A percentile compares a stretch with the other conserved stretches of the same genome.
phyloP scores from a whole-genome alignment of 2,329 filamentous ascomycete species.

The Aspergillus pseudoterreus region DNA sequence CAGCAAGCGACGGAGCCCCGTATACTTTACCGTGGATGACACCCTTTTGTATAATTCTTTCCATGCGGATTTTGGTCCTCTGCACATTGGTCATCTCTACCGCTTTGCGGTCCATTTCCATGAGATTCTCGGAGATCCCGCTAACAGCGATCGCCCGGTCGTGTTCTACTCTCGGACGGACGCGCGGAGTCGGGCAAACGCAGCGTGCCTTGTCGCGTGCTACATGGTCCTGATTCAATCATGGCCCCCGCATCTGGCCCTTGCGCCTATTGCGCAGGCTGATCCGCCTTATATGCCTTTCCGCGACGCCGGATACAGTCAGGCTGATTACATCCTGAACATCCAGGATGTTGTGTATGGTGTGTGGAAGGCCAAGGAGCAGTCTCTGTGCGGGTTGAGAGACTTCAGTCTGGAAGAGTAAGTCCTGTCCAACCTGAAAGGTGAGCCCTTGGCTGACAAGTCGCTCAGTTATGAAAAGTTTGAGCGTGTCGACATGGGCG shows the following conservation, averaged over 20 bases:
- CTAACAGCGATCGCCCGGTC: slow-evolving; percentile 83
- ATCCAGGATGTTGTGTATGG: slow-evolving; percentile 98
- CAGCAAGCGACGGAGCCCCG: slow-evolving; percentile 60
- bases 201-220: slow-evolving; percentile 89
- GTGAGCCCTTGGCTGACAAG: slow-evolving; percentile 11
- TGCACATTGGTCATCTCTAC: slow-evolving; percentile 96
- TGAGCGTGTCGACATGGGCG: slow-evolving; percentile 94
- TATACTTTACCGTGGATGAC: slow-evolving; percentile 95
- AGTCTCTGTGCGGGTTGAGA: slow-evolving; percentile 83
- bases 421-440: slow-evolving; percentile 22
- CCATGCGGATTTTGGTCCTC: slow-evolving; percentile 94
- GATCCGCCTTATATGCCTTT: slow-evolving; percentile 99
- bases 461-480: slow-evolving; percentile 75
- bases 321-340: slow-evolving; percentile 92
- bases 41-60: slow-evolving; percentile 95
- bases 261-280: slow-evolving; percentile 92
- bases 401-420: slow-evolving; percentile 92
- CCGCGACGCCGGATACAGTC: slow-evolving; percentile 95
- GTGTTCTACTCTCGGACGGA: slow-evolving; percentile 96
- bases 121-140: slow-evolving; percentile 85
- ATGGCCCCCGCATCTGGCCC: slow-evolving; percentile 92
- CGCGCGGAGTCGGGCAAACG: slow-evolving; percentile 82
- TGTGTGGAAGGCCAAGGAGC: slow-evolving; percentile 98
- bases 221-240: slow-evolving; percentile 99
- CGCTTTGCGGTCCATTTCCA: slow-evolving; percentile 94